Evolutionary conservation across 2,329 filamentous ascomycete species (phyloP).

Genomic region (Didymellaceae sp.): DNA sequence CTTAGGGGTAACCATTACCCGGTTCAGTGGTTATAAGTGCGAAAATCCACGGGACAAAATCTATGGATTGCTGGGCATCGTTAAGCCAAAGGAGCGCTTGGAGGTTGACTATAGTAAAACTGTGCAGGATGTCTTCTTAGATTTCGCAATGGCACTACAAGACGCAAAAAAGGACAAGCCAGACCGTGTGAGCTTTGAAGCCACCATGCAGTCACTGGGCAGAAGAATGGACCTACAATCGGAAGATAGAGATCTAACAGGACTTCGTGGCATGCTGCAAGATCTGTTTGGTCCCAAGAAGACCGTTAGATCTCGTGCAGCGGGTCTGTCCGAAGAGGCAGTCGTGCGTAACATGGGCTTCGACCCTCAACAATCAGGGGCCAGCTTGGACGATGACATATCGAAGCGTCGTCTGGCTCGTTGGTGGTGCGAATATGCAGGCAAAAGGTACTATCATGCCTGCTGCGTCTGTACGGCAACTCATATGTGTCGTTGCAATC

Average conservation of each 20-base stretch:
- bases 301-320: neutral
- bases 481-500: neutral
- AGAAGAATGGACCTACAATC: neutral
- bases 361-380: neutral
- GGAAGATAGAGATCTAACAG: neutral
- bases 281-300: neutral
- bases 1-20: neutral
- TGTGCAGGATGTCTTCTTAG: neutral
- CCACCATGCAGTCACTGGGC: neutral
- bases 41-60: conserved; percentile 1
- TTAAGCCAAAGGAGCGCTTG: neutral
- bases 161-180: neutral
- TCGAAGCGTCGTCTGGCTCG: neutral
- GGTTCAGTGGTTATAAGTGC: neutral
- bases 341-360: neutral
- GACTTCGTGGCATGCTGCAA: neutral
- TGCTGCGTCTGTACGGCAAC: neutral
- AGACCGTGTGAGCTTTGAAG: neutral
- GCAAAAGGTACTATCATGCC: neutral
- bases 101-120: neutral
- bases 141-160: neutral
- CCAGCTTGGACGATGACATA: neutral
- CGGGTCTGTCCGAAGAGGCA: neutral
- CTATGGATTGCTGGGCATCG: conserved; percentile 2
- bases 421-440: neutral